These are phyloP conservation scores for Podila verticillata DNA, from an alignment of 192 early-diverging fungal species.

Conservation along the genomic window DNA sequence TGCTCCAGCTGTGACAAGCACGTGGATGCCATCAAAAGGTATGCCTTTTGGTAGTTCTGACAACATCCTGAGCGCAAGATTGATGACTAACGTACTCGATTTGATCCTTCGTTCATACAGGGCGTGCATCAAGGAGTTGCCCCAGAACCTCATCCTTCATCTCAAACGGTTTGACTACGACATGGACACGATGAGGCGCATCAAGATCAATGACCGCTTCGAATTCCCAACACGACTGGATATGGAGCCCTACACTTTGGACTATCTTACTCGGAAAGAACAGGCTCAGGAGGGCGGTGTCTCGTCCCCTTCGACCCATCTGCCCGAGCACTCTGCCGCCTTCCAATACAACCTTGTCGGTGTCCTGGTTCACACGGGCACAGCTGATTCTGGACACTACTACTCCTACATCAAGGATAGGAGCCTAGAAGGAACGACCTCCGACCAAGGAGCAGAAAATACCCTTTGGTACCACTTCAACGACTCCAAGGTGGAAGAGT, in stretches of 20 bases:
- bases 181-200: slow-evolving; percentile 60
- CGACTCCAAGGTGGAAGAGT: slow-evolving; percentile 60
- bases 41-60: neutral
- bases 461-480: slow-evolving; percentile 62
- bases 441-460: slow-evolving; percentile 1
- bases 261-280: slow-evolving; percentile 51
- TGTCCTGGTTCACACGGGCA: slow-evolving; percentile 69
- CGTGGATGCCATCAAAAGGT: slow-evolving; percentile 68
- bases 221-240: slow-evolving; percentile 64
- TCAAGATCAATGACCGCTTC: slow-evolving; percentile 70
- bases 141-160: slow-evolving; percentile 66
- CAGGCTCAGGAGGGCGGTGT: slow-evolving; percentile 41
- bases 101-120: slow-evolving; percentile 11
- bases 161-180: slow-evolving; percentile 74
- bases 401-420: slow-evolving; percentile 64
- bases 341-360: slow-evolving; percentile 61
- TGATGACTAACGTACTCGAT: too few species aligned
- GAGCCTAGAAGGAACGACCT: neutral
- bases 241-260: slow-evolving; percentile 66
- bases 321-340: slow-evolving; percentile 15
- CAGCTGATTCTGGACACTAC: slow-evolving; percentile 67
- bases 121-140: slow-evolving; percentile 63
- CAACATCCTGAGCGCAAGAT: neutral
- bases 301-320: slow-evolving; percentile 16
- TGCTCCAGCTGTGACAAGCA: slow-evolving; percentile 62